phyloP scores from a whole-genome alignment of 306 rosid genomes.

The Calophaca sinica region DNA sequence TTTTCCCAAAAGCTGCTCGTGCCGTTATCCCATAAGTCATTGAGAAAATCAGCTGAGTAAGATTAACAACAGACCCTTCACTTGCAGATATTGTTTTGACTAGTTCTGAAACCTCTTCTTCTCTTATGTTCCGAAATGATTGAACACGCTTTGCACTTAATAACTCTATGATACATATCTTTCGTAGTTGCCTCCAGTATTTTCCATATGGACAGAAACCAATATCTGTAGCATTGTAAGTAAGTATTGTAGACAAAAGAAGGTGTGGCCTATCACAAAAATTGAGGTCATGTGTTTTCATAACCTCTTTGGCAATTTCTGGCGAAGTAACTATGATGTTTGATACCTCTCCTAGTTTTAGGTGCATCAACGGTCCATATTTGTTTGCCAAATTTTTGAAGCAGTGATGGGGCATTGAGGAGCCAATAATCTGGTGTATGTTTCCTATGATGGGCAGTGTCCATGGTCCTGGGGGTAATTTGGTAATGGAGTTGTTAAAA shows the following conservation, averaged over 20 bases:
- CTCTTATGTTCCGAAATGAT: conserved; percentile 41
- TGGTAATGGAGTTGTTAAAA: not conserved
- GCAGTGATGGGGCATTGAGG: conserved; percentile 19
- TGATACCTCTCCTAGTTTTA: conserved; percentile 44
- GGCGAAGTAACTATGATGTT: conserved; percentile 37
- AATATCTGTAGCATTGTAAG: conserved; percentile 17
- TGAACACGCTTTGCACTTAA: conserved; percentile 44
- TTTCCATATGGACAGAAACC: conserved; percentile 30
- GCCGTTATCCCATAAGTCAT: conserved; percentile 7
- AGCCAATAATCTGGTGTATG: not conserved
- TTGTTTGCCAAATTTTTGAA: conserved; percentile 22
- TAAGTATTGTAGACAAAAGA: rapidly evolving
- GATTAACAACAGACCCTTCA: conserved; percentile 45
- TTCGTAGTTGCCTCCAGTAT: conserved; percentile 46
- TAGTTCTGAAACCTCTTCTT: conserved; percentile 37
- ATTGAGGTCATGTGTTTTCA: conserved; percentile 40
- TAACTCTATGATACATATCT: conserved; percentile 46
- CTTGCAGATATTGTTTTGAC: conserved; percentile 15
- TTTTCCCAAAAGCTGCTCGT: conserved; percentile 31
- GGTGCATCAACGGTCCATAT: conserved; percentile 42
- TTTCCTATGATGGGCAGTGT: conserved; percentile 46
- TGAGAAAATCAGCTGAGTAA: conserved; percentile 22
- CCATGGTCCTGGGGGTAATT: conserved; percentile 41
- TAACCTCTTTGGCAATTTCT: conserved; percentile 33
- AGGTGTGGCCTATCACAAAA: conserved; percentile 17